These are phyloP conservation scores for Nakazawaea populi DNA, from an alignment of 805 yeast species.

Conservation along the genomic window DNA sequence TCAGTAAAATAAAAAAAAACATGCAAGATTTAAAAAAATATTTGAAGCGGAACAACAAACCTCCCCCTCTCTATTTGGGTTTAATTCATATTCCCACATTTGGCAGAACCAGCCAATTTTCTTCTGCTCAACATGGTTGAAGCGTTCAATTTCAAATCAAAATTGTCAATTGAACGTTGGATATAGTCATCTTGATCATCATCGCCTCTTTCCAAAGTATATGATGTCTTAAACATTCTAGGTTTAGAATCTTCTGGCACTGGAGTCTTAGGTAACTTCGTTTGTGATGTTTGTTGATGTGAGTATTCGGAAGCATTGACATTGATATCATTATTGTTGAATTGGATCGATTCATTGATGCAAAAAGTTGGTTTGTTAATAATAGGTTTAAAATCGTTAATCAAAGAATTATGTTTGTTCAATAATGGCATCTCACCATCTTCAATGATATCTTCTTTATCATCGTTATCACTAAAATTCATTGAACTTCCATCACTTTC, in stretches of 20 bases:
- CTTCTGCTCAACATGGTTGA: slow-evolving; percentile 60
- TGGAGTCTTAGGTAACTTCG: slow-evolving; percentile 5
- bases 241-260: slow-evolving; percentile 1
- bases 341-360: slow-evolving; percentile 13
- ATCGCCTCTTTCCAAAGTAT: not conserved
- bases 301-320: slow-evolving; percentile 18
- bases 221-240: not conserved
- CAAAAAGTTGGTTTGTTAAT: slow-evolving; percentile 14
- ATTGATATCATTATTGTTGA: slow-evolving; percentile 18
- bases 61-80: not conserved
- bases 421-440: slow-evolving; percentile 11
- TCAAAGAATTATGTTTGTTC: slow-evolving; percentile 13
- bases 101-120: slow-evolving; percentile 20
- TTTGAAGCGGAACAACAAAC: too few species aligned
- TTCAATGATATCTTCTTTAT: slow-evolving; percentile 15
- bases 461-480: not conserved
- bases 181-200: not conserved
- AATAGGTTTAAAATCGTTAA: slow-evolving; percentile 11
- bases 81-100: slow-evolving; percentile 13
- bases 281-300: slow-evolving; percentile 30
- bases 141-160: slow-evolving; percentile 55
- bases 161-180: slow-evolving; percentile 17
- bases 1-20: not conserved
- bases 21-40: not conserved
- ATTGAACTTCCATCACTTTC: too few species aligned